These are phyloP conservation scores for Prototheca stagnorum DNA, from an alignment of 163 green algal genomes.

Conservation along the genomic window DNA sequence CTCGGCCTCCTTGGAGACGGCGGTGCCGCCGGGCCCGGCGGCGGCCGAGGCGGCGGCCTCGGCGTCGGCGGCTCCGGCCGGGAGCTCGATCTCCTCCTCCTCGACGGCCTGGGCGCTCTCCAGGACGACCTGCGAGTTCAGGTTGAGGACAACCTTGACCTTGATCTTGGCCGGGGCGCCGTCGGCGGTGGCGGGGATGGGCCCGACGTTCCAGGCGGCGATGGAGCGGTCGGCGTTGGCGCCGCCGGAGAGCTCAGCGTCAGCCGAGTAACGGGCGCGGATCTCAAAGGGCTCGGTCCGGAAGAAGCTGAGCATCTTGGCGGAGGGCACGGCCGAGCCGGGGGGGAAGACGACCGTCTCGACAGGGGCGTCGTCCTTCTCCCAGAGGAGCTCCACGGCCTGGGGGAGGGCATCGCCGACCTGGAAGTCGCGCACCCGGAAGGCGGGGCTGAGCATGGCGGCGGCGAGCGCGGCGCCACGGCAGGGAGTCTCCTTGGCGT, in stretches of 20 bases:
- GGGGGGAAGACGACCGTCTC: constrained; percentile 54
- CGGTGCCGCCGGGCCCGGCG: background rate
- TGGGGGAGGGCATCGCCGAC: constrained; percentile 76
- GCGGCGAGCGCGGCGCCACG: constrained; percentile 85
- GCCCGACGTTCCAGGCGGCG: constrained; percentile 27
- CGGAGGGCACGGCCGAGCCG: constrained; percentile 50
- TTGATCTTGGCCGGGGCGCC: constrained; percentile 83
- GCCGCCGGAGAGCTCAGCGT: constrained; percentile 1
- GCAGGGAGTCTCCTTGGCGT: constrained; percentile 84
- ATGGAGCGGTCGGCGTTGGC: constrained; percentile 19
- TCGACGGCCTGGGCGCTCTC: constrained; percentile 57
- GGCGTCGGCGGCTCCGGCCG: constrained; percentile 4
- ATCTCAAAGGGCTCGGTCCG: constrained; percentile 42
- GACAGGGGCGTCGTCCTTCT: constrained; percentile 46
- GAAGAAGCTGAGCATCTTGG: constrained; percentile 86
- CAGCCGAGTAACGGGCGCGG: constrained; percentile 31
- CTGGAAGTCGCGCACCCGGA: constrained; percentile 90
- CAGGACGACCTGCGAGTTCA: constrained; percentile 71
- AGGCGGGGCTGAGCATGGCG: constrained; percentile 93
- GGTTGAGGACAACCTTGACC: constrained; percentile 73
- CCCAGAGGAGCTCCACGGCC: constrained; percentile 47
- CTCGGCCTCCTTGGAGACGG: background rate
- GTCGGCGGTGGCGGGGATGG: constrained; percentile 23
- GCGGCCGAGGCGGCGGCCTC: background rate
- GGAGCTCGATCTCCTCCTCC: constrained; percentile 55